Conservation (phyloP, 768 basidiomycete genomes). For the Pleurotus salmoneostramineus region DNA sequence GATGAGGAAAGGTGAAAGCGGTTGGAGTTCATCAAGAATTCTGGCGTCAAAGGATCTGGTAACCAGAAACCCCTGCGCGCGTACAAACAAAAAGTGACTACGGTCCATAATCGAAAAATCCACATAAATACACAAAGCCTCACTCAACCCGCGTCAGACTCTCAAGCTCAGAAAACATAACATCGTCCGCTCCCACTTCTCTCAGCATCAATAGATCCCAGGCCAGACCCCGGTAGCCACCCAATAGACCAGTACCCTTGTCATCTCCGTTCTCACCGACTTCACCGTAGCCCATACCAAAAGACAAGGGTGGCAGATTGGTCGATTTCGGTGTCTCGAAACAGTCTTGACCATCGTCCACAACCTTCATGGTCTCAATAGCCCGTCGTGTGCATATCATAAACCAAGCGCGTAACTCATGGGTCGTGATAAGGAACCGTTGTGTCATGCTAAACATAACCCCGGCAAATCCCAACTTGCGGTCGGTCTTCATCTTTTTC, state of each 20-base stretch:
- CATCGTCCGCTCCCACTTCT: constrained; percentile 57
- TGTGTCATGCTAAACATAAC: constrained; percentile 72
- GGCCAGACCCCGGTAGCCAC: constrained; percentile 64
- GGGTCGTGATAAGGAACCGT: constrained; percentile 48
- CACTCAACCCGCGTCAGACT: constrained; percentile 70
- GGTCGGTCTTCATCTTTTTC: constrained; percentile 60
- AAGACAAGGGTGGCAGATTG: constrained; percentile 58
- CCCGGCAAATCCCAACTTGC: constrained; percentile 60
- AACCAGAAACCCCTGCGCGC: too few relatives aligned
- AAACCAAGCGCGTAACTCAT: constrained; percentile 52
- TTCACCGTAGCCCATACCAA: constrained; percentile 86
- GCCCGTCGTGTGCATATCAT: constrained; percentile 58
- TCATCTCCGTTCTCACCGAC: constrained; percentile 61
- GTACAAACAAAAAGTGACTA: neutral
- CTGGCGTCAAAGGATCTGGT: neutral
- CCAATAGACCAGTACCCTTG: constrained; percentile 72
- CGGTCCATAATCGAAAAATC: neutral
- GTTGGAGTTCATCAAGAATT: neutral
- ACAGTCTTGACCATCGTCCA: constrained; percentile 73
- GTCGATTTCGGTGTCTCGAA: constrained; percentile 66
- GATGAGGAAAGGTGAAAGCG: constrained; percentile 11
- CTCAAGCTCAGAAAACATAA: constrained; percentile 76
- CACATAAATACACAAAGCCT: constrained; percentile 15
- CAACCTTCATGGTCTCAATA: constrained; percentile 72
- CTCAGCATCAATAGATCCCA: constrained; percentile 71